A percentile compares a stretch with the other conserved stretches of the same genome.
These are phyloP conservation scores for Neoconidiobolus thromboides DNA, from an alignment of 371 early-diverging fungal genomes.

Conservation along the genomic window DNA sequence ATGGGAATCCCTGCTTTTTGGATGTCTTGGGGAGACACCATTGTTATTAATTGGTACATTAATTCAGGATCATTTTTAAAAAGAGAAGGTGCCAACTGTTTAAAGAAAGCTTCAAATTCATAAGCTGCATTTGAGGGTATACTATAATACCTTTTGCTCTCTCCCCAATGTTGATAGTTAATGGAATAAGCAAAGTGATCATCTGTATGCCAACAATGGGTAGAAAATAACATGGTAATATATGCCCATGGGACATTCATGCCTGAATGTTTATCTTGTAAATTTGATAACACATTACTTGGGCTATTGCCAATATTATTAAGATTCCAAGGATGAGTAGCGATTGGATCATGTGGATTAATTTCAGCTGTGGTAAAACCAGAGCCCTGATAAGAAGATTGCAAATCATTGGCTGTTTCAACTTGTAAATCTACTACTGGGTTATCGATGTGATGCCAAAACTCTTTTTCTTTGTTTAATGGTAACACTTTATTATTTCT, in stretches of 20 bases:
- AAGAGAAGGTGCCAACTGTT: constrained; percentile 59
- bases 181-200: constrained; percentile 90
- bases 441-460: constrained; percentile 78
- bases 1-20: constrained; percentile 50
- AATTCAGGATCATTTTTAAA: constrained; percentile 84
- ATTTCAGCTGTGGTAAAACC: constrained; percentile 50
- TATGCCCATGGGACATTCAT: constrained; percentile 96
- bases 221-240: constrained; percentile 86
- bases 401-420: constrained; percentile 89
- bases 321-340: constrained; percentile 69
- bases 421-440: constrained; percentile 76
- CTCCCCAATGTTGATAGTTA: constrained; percentile 93
- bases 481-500: background rate
- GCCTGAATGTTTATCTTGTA: constrained; percentile 66
- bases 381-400: constrained; percentile 72
- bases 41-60: constrained; percentile 79
- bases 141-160: constrained; percentile 94
- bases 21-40: constrained; percentile 64
- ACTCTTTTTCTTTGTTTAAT: constrained; percentile 54
- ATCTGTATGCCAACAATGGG: constrained; percentile 96
- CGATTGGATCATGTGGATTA: constrained; percentile 31
- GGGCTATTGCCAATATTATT: constrained; percentile 62
- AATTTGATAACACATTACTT: constrained; percentile 63
- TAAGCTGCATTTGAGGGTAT: constrained; percentile 68
- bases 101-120: constrained; percentile 70